phyloP scores from a whole-genome alignment of 495 filamentous ascomycete species.

The Bacidia rubella region DNA sequence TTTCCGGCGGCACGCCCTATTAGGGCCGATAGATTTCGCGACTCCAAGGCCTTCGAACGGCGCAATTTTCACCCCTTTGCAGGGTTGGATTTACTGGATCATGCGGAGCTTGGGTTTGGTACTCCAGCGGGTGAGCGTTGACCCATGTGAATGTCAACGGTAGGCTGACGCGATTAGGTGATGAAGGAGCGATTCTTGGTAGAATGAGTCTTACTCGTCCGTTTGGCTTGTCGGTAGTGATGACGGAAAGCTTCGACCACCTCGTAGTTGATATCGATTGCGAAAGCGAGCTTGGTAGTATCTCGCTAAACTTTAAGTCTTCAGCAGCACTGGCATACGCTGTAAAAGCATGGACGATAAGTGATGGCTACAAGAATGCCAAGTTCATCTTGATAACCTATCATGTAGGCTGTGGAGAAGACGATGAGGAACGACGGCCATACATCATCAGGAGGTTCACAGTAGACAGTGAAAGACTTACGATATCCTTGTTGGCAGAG shows the following conservation, averaged over 20 bases:
- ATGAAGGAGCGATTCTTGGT: not conserved
- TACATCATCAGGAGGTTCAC: not conserved
- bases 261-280: not conserved
- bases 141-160: not conserved
- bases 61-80: no score
- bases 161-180: not conserved
- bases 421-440: not conserved
- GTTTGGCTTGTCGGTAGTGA: not conserved
- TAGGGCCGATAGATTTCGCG: no score
- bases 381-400: not conserved
- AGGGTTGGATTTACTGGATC: no score
- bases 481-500: not conserved
- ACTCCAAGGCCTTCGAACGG: no score
- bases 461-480: not conserved
- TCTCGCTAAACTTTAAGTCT: not conserved
- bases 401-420: not conserved
- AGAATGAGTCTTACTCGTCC: not conserved
- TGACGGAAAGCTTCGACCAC: not conserved
- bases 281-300: not conserved
- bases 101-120: no score
- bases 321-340: not conserved
- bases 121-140: no score
- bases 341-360: not conserved
- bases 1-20: no score
- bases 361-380: not conserved